phyloP scores from a whole-genome alignment of 331 rosid species.

The Cydonia oblonga region DNA sequence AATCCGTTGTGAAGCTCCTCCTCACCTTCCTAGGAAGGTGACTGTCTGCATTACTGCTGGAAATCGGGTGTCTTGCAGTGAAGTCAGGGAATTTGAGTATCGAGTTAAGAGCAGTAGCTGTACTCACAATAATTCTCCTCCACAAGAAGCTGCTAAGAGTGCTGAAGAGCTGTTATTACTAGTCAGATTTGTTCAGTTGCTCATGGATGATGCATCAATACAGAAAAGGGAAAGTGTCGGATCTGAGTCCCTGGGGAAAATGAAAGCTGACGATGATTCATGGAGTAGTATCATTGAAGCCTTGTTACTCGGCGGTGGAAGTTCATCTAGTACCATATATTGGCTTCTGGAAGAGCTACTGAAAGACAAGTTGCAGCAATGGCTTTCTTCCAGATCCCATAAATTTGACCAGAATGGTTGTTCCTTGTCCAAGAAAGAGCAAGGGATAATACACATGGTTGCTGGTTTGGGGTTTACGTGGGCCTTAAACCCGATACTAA shows the following conservation, averaged over 20 bases:
- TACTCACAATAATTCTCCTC: slow-evolving; percentile 25
- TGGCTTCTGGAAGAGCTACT: slow-evolving; percentile 86
- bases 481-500: slow-evolving; percentile 78
- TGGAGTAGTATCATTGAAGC: slow-evolving; percentile 59
- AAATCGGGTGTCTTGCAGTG: slow-evolving; percentile 80
- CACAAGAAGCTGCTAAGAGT: slow-evolving; percentile 46
- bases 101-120: slow-evolving; percentile 29
- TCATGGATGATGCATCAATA: slow-evolving; percentile 37
- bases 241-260: slow-evolving; percentile 25
- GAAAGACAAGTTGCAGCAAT: slow-evolving; percentile 60
- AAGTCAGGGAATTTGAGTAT: slow-evolving; percentile 77
- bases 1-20: slow-evolving; percentile 72
- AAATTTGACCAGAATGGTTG: slow-evolving; percentile 41
- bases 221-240: slow-evolving; percentile 25
- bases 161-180: slow-evolving; percentile 74
- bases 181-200: slow-evolving; percentile 66
- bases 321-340: slow-evolving; percentile 49
- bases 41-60: slow-evolving; percentile 71
- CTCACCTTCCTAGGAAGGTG: slow-evolving; percentile 58
- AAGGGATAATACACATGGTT: slow-evolving; percentile 80
- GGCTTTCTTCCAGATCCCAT: slow-evolving; percentile 55
- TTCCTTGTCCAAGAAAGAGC: slow-evolving; percentile 79
- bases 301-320: slow-evolving; percentile 55
- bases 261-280: slow-evolving; percentile 45
- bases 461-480: slow-evolving; percentile 89